These are phyloP conservation scores for Pyrus betulifolia DNA, from an alignment of 306 rosid genomes.

Conservation along the genomic window DNA sequence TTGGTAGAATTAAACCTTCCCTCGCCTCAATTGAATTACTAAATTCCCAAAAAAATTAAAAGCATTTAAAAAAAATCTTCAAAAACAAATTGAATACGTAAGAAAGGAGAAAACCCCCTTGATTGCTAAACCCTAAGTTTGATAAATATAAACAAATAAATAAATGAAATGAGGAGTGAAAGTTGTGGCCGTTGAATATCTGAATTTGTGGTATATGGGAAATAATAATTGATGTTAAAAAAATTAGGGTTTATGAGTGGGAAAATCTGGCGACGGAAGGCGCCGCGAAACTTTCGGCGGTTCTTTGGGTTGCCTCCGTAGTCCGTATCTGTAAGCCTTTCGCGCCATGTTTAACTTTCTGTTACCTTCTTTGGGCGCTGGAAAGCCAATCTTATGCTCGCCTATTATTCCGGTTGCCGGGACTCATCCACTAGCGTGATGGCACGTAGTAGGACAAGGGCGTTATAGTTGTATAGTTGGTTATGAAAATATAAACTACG, in stretches of 20 bases:
- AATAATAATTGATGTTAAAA: slow-evolving; percentile 2
- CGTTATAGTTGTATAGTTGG: background rate
- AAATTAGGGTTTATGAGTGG: slow-evolving; percentile 35
- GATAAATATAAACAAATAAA: background rate
- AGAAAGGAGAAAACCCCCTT: background rate
- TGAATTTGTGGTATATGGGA: background rate
- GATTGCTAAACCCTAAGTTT: background rate
- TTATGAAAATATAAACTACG: no score
- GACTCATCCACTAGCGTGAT: background rate
- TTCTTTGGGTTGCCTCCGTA: slow-evolving; percentile 19
- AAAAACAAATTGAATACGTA: background rate
- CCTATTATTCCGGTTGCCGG: background rate
- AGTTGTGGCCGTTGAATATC: background rate
- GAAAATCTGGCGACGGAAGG: slow-evolving; percentile 18
- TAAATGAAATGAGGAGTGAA: background rate
- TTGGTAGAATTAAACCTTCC: background rate
- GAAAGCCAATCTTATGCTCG: background rate
- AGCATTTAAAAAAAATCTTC: background rate
- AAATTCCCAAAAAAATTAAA: background rate
- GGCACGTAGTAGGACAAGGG: background rate
- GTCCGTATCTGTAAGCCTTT: slow-evolving; percentile 7
- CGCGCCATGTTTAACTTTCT: slow-evolving; percentile 21
- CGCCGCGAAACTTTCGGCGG: slow-evolving; percentile 24
- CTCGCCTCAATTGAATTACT: background rate
- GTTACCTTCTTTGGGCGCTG: background rate